Evolutionary conservation across 768 basidiomycete species (phyloP), one percentile per base, ranked within the genome.

Genomic region (Austroboletus eburneus): DNA sequence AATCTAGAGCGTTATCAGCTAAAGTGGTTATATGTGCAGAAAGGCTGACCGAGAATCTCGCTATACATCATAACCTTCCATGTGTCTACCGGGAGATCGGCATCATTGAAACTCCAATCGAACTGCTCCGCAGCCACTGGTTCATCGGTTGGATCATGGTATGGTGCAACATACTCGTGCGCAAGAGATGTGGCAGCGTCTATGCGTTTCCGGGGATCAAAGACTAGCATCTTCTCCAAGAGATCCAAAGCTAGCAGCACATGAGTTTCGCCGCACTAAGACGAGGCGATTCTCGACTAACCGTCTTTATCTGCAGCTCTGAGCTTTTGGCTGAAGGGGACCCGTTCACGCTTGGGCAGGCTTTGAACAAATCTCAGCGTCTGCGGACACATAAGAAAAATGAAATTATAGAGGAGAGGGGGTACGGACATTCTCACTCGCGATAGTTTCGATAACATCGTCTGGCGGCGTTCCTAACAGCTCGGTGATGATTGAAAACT

Each of bases 31-130:
- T 38, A 10, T 17, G 5, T 10, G 27, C n/a, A 20, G 40, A 22
- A 20, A 41, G 16, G 69, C 85, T 52, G 59, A 92, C 93, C 92
- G 12, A 97, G 75, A 54, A 97, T 98, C 70, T 99, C 95, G 58
- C 85, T 88, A 74, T 98, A 98, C 95, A 99, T 99, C 96, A 99
- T 99, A 63, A 96, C 95, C 71, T 97, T 98, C 96, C 96, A 99
- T 1, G 91, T 95, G 61, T 99, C 96, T 10, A 98, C 89, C 0
- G 96, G 96, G 37, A 99, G 75, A 66, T 99, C 96, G 17, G 96
- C 96, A 54, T 99, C 96, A 68, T 99, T 99, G 80, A 99, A 99
- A 59, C 85, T 89, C 96, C 96, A 99, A 69, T 99, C 96, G 60
- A 99, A 99, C 62, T 88, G 86, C 64, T 97, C 93, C 16, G 75